phyloP scores from a whole-genome alignment of 2,329 filamentous ascomycete species.

The Fusarium albosuccineum region DNA sequence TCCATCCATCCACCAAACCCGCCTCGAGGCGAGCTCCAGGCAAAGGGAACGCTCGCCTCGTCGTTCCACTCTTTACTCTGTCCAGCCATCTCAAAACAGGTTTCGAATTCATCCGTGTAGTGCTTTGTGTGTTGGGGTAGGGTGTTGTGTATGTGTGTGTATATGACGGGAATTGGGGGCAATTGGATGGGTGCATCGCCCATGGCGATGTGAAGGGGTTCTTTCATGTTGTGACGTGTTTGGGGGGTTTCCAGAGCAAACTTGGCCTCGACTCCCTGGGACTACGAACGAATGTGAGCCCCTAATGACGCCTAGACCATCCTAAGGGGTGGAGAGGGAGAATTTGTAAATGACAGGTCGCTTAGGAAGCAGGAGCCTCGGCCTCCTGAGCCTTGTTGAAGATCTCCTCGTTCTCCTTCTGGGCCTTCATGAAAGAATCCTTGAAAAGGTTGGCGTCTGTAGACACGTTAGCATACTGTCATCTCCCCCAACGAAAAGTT shows the following conservation, averaged over 20 bases:
- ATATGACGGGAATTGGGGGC: not conserved
- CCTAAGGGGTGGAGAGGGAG: slow-evolving; percentile 27
- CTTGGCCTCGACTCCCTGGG: slow-evolving; percentile 18
- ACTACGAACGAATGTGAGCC: slow-evolving; percentile 32
- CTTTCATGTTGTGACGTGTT: slow-evolving; percentile 41
- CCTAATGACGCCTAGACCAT: slow-evolving; percentile 21
- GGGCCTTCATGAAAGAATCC: slow-evolving; percentile 96
- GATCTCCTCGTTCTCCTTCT: slow-evolving; percentile 93
- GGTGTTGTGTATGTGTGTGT: slow-evolving; percentile 33
- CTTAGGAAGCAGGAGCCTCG: slow-evolving; percentile 45
- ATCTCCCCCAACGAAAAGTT: not conserved
- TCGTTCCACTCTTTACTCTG: slow-evolving; percentile 42
- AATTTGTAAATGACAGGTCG: slow-evolving; percentile 18
- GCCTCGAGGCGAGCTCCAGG: slow-evolving; percentile 28
- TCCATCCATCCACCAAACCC: slow-evolving; percentile 45
- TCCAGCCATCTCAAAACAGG: slow-evolving; percentile 38
- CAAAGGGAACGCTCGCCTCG: slow-evolving; percentile 29
- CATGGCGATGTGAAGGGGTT: slow-evolving; percentile 32
- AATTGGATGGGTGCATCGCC: slow-evolving; percentile 23
- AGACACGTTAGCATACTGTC: slow-evolving; percentile 44
- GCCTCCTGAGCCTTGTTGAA: slow-evolving; percentile 68
- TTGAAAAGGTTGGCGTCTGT: slow-evolving; percentile 97
- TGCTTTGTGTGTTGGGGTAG: slow-evolving; percentile 32
- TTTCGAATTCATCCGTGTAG: slow-evolving; percentile 31
- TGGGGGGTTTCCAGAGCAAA: slow-evolving; percentile 29